Evolutionary conservation across 352 stramenopile species (phyloP), one percentile per base, ranked within the genome.

Genomic region (Pythium aphanidermatum): DNA sequence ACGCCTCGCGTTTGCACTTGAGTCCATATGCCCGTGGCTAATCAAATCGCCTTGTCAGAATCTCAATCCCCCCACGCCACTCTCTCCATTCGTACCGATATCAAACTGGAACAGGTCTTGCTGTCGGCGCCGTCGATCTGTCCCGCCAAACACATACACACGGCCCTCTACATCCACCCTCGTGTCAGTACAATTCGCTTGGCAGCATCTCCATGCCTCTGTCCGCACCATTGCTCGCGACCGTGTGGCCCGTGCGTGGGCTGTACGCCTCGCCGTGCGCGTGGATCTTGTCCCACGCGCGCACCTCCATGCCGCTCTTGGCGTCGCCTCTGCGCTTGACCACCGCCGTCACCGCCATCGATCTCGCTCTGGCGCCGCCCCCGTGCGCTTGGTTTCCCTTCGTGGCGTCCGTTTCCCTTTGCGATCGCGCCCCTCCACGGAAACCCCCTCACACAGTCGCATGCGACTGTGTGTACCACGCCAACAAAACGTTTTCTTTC

Each of bases 81-180:
- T n/a, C n/a, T n/a, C n/a, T n/a, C n/a, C n/a, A 2, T 14, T 52
- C 58, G 26, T 54, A 84, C 72, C 69, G 32, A 81, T 82, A 40
- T 95, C 81, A 39, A 92, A 76, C 40, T 91, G 81, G 55, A 85
- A 93, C 19, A 95, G 54, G 60, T 95, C 83, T 46, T 95, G 80
- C 54, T 93, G 80, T 10, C 83, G 60, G 11, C 81, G 65, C 27
- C 77, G 72, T 2, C 75, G 71, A 42, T 95, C 83, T 19, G 83
- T 95, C 51, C 83, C 83, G 11, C 83, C 83, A 68, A 95, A 95
- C 13, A 95, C 76, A 51, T 90, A 93, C 33, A 95, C 57, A 35
- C 52, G 60, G 23, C 68, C 70, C 58, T 85, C 75, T 88, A 55
- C 23, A 64, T 11, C 38, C 5, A 21, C 25, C 44, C 24, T 20